These are phyloP conservation scores for Fonsecaea monophora DNA, from an alignment of 2,329 filamentous ascomycete genomes.

Conservation along the genomic window DNA sequence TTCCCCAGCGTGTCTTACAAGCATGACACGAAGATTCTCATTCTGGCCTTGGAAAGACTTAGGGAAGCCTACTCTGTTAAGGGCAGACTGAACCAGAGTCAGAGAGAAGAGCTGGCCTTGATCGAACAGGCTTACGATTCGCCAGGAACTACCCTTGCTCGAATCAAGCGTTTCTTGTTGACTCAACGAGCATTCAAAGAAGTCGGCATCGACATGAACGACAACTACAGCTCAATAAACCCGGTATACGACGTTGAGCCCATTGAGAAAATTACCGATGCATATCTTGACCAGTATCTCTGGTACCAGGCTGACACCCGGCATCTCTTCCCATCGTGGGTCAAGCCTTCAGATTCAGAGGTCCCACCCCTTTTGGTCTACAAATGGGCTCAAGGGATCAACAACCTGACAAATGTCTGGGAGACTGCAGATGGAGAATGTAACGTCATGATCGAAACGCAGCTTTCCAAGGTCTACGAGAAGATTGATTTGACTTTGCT, in stretches of 20 bases:
- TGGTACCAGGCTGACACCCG: conserved; percentile 99
- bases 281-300: conserved; percentile 96
- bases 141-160: conserved; percentile 90
- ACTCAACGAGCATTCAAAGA: conserved; percentile 99
- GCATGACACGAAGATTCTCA: conserved; percentile 98
- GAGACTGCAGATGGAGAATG: conserved; percentile 92
- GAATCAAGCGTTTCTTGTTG: conserved; percentile 96
- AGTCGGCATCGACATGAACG: conserved; percentile 99
- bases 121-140: conserved; percentile 99
- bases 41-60: conserved; percentile 88
- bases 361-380: conserved; percentile 93
- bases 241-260: conserved; percentile 99
- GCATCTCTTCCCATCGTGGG: conserved; percentile 97
- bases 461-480: conserved; percentile 98
- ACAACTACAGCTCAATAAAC: conserved; percentile 99
- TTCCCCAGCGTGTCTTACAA: conserved; percentile 99
- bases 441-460: conserved; percentile 98
- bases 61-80: conserved; percentile 98
- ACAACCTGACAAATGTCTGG: conserved; percentile 96
- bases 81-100: conserved; percentile 93
- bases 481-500: conserved; percentile 97
- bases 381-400: conserved; percentile 99
- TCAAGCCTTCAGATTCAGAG: conserved; percentile 98
- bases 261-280: conserved; percentile 99
- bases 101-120: conserved; percentile 92